Percentiles rank a stretch among this genome's conserved stretches.
Conservation (phyloP, 306 rosid species). For the Acacia crassicarpa region DNA sequence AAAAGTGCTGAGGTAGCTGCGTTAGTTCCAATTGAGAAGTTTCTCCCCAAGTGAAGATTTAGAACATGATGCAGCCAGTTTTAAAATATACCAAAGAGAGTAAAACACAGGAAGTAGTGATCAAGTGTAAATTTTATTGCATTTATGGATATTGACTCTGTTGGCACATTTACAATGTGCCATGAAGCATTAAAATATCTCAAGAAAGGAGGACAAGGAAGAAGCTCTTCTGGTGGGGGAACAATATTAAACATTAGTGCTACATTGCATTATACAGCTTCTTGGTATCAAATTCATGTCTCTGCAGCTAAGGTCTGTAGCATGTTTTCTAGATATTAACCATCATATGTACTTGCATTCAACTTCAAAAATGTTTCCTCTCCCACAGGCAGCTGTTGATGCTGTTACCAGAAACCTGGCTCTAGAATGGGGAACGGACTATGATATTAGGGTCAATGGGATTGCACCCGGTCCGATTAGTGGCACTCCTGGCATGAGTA, state of each 20-base stretch:
- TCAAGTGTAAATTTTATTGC: constrained; percentile 33
- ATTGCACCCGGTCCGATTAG: constrained; percentile 94
- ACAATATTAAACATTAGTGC: constrained; percentile 79
- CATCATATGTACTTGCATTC: constrained; percentile 12
- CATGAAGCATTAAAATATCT: constrained; percentile 87
- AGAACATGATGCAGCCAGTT: neutral
- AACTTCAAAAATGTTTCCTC: constrained; percentile 5
- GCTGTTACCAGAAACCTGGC: constrained; percentile 96
- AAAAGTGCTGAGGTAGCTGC: neutral
- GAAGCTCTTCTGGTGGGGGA: constrained; percentile 65
- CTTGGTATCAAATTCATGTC: constrained; percentile 95
- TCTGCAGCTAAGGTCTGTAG: constrained; percentile 88
- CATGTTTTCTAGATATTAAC: constrained; percentile 16
- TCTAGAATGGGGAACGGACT: constrained; percentile 93
- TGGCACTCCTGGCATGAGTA: constrained; percentile 84
- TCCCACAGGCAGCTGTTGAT: constrained; percentile 90
- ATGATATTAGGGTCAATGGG: constrained; percentile 91
- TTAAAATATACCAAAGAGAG: neutral
- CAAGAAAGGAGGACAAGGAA: constrained; percentile 88
- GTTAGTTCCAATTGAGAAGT: neutral
- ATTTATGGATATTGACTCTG: constrained; percentile 95
- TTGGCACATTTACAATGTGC: constrained; percentile 98
- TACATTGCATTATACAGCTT: constrained; percentile 89
- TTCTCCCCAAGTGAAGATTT: neutral
- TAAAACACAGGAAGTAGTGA: constrained; percentile 14